Percentiles rank a stretch among this genome's conserved stretches.
Conservation (phyloP, 768 basidiomycete genomes). For the Amanita polypyramis region DNA sequence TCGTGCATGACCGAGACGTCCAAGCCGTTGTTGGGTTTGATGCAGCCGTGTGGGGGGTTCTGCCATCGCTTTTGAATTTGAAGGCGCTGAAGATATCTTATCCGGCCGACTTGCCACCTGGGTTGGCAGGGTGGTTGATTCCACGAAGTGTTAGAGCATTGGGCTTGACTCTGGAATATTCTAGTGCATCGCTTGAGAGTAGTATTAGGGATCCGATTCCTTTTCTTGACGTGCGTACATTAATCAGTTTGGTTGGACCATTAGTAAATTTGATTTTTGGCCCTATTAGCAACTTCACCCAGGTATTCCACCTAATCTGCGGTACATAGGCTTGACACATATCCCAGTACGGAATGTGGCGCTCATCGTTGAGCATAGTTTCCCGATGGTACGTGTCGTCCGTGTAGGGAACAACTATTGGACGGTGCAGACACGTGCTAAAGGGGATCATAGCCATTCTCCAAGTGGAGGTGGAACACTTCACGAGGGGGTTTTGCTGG, state of each 20-base stretch:
- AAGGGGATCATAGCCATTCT: background rate
- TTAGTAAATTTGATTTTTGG: too few relatives aligned
- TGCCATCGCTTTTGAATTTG: slow-evolving; percentile 45
- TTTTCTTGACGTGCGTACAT: slow-evolving; percentile 30
- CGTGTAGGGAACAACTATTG: slow-evolving; percentile 44
- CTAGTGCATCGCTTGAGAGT: slow-evolving; percentile 11
- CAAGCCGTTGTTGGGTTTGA: slow-evolving; percentile 54
- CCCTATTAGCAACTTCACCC: slow-evolving; percentile 42
- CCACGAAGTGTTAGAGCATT: slow-evolving; percentile 42
- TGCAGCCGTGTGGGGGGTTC: slow-evolving; percentile 60
- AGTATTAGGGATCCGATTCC: slow-evolving; percentile 28
- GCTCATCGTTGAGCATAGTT: slow-evolving; percentile 44
- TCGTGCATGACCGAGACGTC: slow-evolving; percentile 30
- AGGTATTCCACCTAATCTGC: slow-evolving; percentile 42
- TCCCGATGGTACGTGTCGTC: slow-evolving; percentile 50
- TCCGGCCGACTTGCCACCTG: slow-evolving; percentile 51
- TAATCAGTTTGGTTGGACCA: too few relatives aligned
- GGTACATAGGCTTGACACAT: slow-evolving; percentile 48
- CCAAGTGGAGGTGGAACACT: background rate
- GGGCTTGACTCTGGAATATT: slow-evolving; percentile 33
- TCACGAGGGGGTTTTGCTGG: slow-evolving; percentile 11
- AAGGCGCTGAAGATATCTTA: slow-evolving; percentile 50
- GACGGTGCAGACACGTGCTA: slow-evolving; percentile 26
- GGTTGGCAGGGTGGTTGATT: slow-evolving; percentile 59
- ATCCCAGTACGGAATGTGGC: slow-evolving; percentile 29